These are phyloP conservation scores for Diaporthe ampelina DNA, from an alignment of 2,329 filamentous ascomycete species.

Conservation along the genomic window DNA sequence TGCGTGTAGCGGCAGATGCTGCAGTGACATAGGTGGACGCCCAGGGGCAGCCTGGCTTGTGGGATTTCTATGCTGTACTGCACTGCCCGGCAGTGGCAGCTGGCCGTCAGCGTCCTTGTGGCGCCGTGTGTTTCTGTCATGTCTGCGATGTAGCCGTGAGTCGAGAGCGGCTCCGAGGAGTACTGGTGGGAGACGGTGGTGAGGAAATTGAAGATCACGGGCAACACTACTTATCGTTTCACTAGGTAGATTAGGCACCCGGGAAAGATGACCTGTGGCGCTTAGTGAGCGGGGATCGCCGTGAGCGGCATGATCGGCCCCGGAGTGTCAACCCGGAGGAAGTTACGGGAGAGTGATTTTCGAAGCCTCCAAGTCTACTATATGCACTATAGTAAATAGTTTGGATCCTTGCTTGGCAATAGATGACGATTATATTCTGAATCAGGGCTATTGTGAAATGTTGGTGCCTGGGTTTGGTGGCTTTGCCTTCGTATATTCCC, in stretches of 20 bases:
- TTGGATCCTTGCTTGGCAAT: too few relatives aligned
- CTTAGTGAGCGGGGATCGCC: constrained; percentile 16
- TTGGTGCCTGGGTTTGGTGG: too few relatives aligned
- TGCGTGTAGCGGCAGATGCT: constrained; percentile 59
- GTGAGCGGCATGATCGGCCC: too few relatives aligned
- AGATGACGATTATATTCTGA: neutral
- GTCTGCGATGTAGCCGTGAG: too few relatives aligned
- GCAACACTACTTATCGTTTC: neutral
- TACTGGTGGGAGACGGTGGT: too few relatives aligned
- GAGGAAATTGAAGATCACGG: neutral
- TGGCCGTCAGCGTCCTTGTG: constrained; percentile 57
- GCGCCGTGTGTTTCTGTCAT: neutral
- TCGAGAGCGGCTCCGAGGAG: too few relatives aligned
- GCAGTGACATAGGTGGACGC: constrained; percentile 61
- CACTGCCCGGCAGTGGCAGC: constrained; percentile 60
- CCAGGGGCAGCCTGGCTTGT: constrained; percentile 54
- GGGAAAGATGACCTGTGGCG: neutral
- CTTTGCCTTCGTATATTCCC: too few relatives aligned
- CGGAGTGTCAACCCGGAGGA: too few relatives aligned
- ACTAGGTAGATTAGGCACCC: neutral
- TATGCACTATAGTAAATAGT: too few relatives aligned
- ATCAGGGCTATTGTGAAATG: too few relatives aligned
- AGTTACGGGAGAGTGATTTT: too few relatives aligned
- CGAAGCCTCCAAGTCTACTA: too few relatives aligned
- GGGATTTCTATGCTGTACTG: constrained; percentile 59